Evolutionary conservation across 2,329 filamentous ascomycete genomes (phyloP), one percentile per base, ranked within the genome.

Genomic region (Fusarium sp.): DNA sequence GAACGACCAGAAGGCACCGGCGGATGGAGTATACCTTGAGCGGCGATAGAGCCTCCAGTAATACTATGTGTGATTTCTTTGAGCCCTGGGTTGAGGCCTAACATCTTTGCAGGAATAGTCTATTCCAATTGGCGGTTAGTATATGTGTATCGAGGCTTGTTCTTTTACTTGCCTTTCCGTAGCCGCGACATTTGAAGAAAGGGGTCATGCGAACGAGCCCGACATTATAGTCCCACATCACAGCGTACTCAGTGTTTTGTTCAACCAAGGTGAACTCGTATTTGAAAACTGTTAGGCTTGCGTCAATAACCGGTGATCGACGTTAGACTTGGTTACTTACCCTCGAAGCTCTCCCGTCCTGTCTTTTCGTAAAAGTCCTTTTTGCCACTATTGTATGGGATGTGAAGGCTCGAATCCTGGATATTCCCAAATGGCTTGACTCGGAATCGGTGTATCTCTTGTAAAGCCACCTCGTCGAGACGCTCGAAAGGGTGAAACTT

Each of bases 171-270:
- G 95, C 95, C 90, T 99, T 99, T 72, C 92, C 89, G 79, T 95
- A 95, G 72, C 92, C 91, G 80, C 91, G 92, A 74, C 93, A 95
- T 81, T 97, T 97, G 88, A 98, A 98, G 79, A 98, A 93, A 33
- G 95, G 93, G 5, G 95, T 98, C 82, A 97, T 97, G 70, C 95
- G 91, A 70, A 98, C 95, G 35, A 98, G 91, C 14, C 96, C 96
- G 70, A 95, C 90, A 77, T 97, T 95, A 84, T 98, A 98, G 82
- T 99, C 96, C 96, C 96, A 99, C 90, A 98, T 95, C 68, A 98
- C 91, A 2, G 89, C 90, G 80, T 92, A 95, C 58, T 89, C 86
- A 71, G 86, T 87, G 5, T 91, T 87, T 50, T 92, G 89, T 16
- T 87, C 90, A 1, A 93, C 93, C 7, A 92, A 80, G 74, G 86